Percentiles rank a stretch among this genome's conserved stretches.
These are phyloP conservation scores for Antarctomyces pellizariae DNA, from an alignment of 495 filamentous ascomycete species.

Conservation along the genomic window DNA sequence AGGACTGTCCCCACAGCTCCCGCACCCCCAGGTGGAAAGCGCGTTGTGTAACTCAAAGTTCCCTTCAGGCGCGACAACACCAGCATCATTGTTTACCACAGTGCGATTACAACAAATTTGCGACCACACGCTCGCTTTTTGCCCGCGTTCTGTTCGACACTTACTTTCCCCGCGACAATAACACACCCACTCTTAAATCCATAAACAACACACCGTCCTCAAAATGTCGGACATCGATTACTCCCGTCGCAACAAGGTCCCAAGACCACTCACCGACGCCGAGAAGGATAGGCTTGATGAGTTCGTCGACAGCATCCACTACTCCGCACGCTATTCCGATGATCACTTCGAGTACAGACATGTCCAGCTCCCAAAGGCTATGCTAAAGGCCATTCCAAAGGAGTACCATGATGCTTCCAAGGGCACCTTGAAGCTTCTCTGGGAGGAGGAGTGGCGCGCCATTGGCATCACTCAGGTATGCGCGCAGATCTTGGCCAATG, in stretches of 20 bases:
- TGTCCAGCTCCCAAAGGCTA: conserved; percentile 88
- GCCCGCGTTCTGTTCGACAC: too few species aligned
- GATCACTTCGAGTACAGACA: conserved; percentile 81
- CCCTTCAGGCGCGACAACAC: too few species aligned
- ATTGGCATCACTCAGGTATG: conserved; percentile 86
- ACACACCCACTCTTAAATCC: too few species aligned
- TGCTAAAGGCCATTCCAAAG: conserved; percentile 90
- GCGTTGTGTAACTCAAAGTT: too few species aligned
- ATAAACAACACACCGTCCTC: too few species aligned
- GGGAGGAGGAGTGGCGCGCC: conserved; percentile 96
- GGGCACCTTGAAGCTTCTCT: conserved; percentile 83
- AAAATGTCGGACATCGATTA: conserved; percentile 70
- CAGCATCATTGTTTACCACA: too few species aligned
- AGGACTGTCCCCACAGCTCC: too few species aligned
- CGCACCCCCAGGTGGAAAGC: too few species aligned
- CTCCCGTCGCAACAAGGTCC: conserved; percentile 59
- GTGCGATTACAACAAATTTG: too few species aligned
- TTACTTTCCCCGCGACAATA: too few species aligned
- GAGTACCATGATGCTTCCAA: conserved; percentile 83
- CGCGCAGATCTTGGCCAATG: conserved; percentile 1
- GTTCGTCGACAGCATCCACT: conserved; percentile 80
- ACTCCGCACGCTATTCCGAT: conserved; percentile 83
- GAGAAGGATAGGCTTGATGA: conserved; percentile 73
- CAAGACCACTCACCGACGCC: conserved; percentile 52
- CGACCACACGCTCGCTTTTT: too few species aligned